These are phyloP conservation scores for Zygoascus tannicola DNA, from an alignment of 805 yeast genomes.

Conservation along the genomic window DNA sequence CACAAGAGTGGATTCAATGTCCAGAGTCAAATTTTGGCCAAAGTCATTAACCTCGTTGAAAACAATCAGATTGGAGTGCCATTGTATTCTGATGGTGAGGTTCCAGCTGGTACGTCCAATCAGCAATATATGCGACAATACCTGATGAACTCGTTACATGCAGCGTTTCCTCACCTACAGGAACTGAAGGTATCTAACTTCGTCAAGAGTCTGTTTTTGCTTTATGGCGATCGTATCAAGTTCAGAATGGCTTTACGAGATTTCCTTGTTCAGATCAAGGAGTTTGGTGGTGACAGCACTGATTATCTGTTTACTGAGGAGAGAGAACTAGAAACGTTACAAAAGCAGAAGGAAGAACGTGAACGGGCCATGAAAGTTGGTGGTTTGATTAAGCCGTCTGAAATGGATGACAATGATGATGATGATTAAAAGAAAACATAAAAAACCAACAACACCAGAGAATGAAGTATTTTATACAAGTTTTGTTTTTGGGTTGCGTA, in stretches of 20 bases:
- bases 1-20: constrained; percentile 92
- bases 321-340: constrained; percentile 64
- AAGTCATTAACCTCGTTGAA: constrained; percentile 74
- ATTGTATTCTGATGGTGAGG: constrained; percentile 68
- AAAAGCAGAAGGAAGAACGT: constrained; percentile 58
- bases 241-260: constrained; percentile 86
- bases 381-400: constrained; percentile 90
- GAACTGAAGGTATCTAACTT: constrained; percentile 75
- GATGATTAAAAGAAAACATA: too few species aligned
- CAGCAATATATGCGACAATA: constrained; percentile 69
- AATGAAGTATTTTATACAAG: neutral
- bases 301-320: constrained; percentile 94
- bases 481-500: neutral
- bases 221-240: constrained; percentile 61
- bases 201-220: constrained; percentile 58
- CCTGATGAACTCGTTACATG: constrained; percentile 67
- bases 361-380: constrained; percentile 83
- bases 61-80: constrained; percentile 67
- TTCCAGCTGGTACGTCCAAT: constrained; percentile 79
- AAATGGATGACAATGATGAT: constrained; percentile 57
- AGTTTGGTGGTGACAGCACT: constrained; percentile 72
- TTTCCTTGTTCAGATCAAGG: constrained; percentile 92
- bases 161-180: constrained; percentile 89
- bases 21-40: constrained; percentile 78
- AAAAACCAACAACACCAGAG: neutral